Evolutionary conservation across 179 eudicot genomes (phyloP), one percentile per base, ranked within the genome.

Genomic region (Spinacia oleracea): DNA sequence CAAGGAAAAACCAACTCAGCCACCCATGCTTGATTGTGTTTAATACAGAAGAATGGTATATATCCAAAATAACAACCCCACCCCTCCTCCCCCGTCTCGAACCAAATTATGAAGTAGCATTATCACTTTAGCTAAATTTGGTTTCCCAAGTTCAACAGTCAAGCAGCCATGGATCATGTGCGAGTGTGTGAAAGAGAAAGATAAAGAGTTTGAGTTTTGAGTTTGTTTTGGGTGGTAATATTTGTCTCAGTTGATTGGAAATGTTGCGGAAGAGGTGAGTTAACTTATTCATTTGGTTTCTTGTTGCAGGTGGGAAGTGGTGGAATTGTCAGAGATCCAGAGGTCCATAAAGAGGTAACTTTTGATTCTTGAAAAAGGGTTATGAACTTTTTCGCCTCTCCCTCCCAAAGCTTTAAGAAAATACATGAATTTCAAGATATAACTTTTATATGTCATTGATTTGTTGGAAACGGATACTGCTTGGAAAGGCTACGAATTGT

Each of bases 281-380:
- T 48, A 76, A 64, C 25, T 43, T 53, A 25, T 82, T 14, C 25
- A 42, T 55, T 72, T 67, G 67, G 20, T 34, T 65, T 64, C 38
- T 69, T 79, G n/a, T 70, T 83, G 80, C 90, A 96, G 99, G 99
- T 96, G 51, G 99, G 98, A 81, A 85, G 92, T 73, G 99, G 99
- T 25, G 99, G 99, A 50, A 93, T 96, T 66, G 98, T 96, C 77
- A 89, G 89, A 85, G 98, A 96, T 86, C 93, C 97, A 63, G 79
- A 74, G 69, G 97, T 96, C 66, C 99, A 93, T 85, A 82, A 93
- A 80, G 97, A 93, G 97, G 99, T 92, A 50, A 83, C 80, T 2
- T 20, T 40, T 38, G 34, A 66, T 38, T 38, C 15, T 20, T 40
- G 15, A 20, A 9, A 27, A 4, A 40, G 48, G 71, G 27, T 21